Conservation (phyloP, 352 stramenopile species). For the Globisporangium rhizosaccharum region DNA sequence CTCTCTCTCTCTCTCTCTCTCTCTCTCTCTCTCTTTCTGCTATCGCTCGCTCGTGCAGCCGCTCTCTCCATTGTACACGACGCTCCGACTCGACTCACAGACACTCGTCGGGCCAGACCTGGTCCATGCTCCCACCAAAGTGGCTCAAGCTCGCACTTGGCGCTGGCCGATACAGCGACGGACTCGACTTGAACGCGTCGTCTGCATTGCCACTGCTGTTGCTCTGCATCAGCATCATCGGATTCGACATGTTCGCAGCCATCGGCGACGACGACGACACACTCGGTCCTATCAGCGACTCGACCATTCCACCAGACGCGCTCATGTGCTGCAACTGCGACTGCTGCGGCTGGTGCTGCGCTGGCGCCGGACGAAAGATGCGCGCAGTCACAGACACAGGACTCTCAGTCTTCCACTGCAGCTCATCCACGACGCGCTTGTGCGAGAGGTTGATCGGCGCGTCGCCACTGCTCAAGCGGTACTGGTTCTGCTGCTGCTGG, state of each 20-base stretch:
- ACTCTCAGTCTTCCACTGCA: slow-evolving; percentile 63
- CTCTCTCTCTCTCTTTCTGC: too few species aligned
- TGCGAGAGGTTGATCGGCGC: slow-evolving; percentile 36
- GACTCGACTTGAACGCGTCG: slow-evolving; percentile 34
- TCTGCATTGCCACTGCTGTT: slow-evolving; percentile 1
- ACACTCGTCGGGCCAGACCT: slow-evolving; percentile 29
- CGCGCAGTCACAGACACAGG: slow-evolving; percentile 55
- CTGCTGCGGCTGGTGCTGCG: slow-evolving; percentile 2
- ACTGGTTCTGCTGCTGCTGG: slow-evolving; percentile 18
- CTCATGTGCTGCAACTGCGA: slow-evolving; percentile 3
- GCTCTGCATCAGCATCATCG: slow-evolving; percentile 1
- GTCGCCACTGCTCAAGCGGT: slow-evolving; percentile 22
- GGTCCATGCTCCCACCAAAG: slow-evolving; percentile 49
- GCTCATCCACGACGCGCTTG: slow-evolving; percentile 52
- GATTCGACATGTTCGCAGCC: slow-evolving; percentile 2
- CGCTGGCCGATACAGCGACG: slow-evolving; percentile 45
- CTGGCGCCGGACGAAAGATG: slow-evolving; percentile 39
- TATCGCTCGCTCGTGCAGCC: neutral
- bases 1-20: too few species aligned
- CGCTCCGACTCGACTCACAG: slow-evolving; percentile 1
- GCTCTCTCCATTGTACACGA: too few species aligned
- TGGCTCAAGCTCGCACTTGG: slow-evolving; percentile 24
- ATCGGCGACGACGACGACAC: neutral
- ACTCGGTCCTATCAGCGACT: slow-evolving; percentile 19
- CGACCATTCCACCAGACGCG: slow-evolving; percentile 12